phyloP scores from a whole-genome alignment of 495 filamentous ascomycete genomes.

The Hyaloscypha variabilis region DNA sequence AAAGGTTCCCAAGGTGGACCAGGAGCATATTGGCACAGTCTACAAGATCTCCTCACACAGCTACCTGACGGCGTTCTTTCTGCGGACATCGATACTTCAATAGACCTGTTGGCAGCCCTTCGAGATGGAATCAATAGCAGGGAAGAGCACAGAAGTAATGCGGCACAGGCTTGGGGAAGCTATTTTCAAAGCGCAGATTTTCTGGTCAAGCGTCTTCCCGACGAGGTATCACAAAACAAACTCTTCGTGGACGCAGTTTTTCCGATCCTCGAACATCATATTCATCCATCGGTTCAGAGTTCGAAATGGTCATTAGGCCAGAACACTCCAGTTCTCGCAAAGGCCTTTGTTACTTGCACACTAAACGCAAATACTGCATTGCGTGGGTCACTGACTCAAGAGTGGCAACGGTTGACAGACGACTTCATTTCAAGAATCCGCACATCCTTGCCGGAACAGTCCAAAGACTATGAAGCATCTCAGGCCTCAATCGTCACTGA shows the following conservation, averaged over 20 bases:
- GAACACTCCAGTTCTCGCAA: constrained; percentile 9
- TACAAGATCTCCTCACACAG: constrained; percentile 59
- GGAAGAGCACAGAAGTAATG: constrained; percentile 72
- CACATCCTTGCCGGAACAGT: constrained; percentile 75
- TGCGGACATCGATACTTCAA: constrained; percentile 47
- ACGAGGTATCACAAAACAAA: constrained; percentile 32
- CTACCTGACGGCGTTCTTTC: constrained; percentile 60
- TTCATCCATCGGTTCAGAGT: constrained; percentile 47
- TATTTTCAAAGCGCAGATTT: constrained; percentile 65
- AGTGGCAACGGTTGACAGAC: constrained; percentile 22
- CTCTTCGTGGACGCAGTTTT: constrained; percentile 52
- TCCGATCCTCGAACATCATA: constrained; percentile 61
- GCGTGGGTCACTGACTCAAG: constrained; percentile 24
- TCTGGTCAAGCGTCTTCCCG: constrained; percentile 44
- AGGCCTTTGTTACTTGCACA: constrained; percentile 22
- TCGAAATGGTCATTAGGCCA: constrained; percentile 45
- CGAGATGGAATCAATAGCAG: constrained; percentile 69
- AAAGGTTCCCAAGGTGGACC: constrained; percentile 78
- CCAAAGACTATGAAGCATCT: constrained; percentile 70
- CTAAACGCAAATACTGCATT: constrained; percentile 19
- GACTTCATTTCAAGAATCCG: constrained; percentile 54
- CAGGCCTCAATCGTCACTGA: constrained; percentile 65
- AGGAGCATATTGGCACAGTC: constrained; percentile 65
- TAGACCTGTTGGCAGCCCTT: constrained; percentile 63
- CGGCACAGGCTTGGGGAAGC: constrained; percentile 66